phyloP scores from a whole-genome alignment of 1,139 yeast genomes.

The Kurtzmaniella quercitrusa region DNA sequence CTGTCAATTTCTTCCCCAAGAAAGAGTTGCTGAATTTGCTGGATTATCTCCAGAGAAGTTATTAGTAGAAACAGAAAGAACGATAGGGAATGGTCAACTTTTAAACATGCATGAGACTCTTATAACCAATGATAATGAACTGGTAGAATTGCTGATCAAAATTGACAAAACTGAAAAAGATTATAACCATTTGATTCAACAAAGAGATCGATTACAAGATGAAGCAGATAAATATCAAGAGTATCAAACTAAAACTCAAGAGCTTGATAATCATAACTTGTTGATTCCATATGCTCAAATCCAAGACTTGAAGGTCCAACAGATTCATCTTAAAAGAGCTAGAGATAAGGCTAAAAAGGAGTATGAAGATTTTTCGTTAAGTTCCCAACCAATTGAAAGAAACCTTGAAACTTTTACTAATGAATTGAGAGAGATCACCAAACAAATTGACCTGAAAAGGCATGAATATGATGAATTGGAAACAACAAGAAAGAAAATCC shows the following conservation, averaged over 20 bases:
- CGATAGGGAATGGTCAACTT: conserved; percentile 64
- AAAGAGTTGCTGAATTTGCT: conserved; percentile 91
- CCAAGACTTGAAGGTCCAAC: conserved; percentile 47
- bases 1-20: conserved; percentile 95
- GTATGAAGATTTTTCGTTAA: conserved; percentile 25
- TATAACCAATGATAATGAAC: conserved; percentile 45
- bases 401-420: conserved; percentile 12
- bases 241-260: conserved; percentile 36
- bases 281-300: conserved; percentile 61
- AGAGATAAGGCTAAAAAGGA: conserved; percentile 37
- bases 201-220: conserved; percentile 28
- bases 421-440: conserved; percentile 9
- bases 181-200: conserved; percentile 26
- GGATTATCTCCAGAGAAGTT: conserved; percentile 72
- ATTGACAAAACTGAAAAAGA: conserved; percentile 27
- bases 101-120: conserved; percentile 54
- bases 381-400: conserved; percentile 27
- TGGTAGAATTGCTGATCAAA: conserved; percentile 21
- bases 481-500: neutral
- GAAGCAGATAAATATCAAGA: conserved; percentile 38
- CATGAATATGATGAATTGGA: neutral
- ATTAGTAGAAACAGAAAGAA: conserved; percentile 74
- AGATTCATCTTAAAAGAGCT: conserved; percentile 34
- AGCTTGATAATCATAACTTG: conserved; percentile 45
- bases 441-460: neutral